Percentiles rank a stretch among this genome's conserved stretches.
phyloP scores from a whole-genome alignment of 352 stramenopile species.

The Hyaloperonospora brassicae region DNA sequence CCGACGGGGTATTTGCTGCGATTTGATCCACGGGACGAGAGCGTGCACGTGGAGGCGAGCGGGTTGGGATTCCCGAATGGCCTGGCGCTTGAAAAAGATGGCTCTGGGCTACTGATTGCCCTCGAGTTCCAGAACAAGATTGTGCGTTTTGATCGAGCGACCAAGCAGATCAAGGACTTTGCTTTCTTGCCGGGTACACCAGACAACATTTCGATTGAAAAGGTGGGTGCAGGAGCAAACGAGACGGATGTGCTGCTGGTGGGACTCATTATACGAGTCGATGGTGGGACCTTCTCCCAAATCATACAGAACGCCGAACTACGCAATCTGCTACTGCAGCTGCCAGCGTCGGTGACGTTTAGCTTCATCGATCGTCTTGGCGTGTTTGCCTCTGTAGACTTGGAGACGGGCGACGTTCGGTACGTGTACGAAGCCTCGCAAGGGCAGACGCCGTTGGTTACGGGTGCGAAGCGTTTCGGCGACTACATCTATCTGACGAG shows the following conservation, averaged over 20 bases:
- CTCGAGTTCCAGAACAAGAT: conserved; percentile 53
- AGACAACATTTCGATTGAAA: conserved; percentile 43
- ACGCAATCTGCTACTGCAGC: conserved; percentile 47
- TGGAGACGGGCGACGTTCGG: conserved; percentile 33
- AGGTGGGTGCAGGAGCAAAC: conserved; percentile 20
- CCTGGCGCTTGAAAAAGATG: conserved; percentile 33
- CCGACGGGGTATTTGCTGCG: conserved; percentile 43
- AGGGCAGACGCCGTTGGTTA: conserved; percentile 32
- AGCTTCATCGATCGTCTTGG: conserved; percentile 28
- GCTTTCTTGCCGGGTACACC: conserved; percentile 48
- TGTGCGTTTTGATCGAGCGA: conserved; percentile 39
- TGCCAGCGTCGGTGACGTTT: conserved; percentile 31
- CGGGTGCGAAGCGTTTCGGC: conserved; percentile 32
- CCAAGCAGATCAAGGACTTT: conserved; percentile 42
- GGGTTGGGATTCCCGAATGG: conserved; percentile 44
- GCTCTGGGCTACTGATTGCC: conserved; percentile 33
- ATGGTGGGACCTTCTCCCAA: conserved; percentile 26
- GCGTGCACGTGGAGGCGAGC: conserved; percentile 23
- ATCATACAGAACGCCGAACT: conserved; percentile 35
- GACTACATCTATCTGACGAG: conserved; percentile 52
- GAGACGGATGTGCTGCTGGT: conserved; percentile 33
- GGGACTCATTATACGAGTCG: conserved; percentile 26
- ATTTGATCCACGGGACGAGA: conserved; percentile 29
- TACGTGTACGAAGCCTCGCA: conserved; percentile 42
- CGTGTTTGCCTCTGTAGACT: conserved; percentile 40